Base-by-base conservation (phyloP, 2,329 filamentous ascomycete genomes). In the Botrytis paeoniae region DNA sequence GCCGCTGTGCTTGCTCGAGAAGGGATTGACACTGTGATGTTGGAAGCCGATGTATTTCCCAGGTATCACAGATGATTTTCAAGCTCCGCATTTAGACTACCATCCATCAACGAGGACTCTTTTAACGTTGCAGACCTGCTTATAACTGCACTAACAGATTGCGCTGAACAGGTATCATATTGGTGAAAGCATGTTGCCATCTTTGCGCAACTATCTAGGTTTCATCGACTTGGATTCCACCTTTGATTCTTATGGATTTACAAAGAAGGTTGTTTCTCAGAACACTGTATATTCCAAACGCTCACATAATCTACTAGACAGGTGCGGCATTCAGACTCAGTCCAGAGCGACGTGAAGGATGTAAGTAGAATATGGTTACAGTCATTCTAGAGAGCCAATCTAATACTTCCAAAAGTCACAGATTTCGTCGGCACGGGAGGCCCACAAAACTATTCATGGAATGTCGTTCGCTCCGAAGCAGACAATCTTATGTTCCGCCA, bases 141-240 rank as follows among this genome's bases (percentile, higher is more conserved):
- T 37, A 37, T 37, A 37, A 37, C 37, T 37, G 4, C 37, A 37
- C 37, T 37, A 37, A 37, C 37, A 37, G 37, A 37, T 37, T 37
- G 37, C 37, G 37, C 37, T 37, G 37, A 37, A 64, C 29, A 64
- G 62, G 1, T 74, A 82, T 73, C 81, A 82, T 75, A 78, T 82
- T 29, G 81, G 81, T 14, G 81, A 82, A 71, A 82, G 81, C 62
- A 79, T 81, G 78, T 75, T 83, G 16, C 73, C 81, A 22, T 82
- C 81, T 0, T 78, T 85, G 41, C 82, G 84, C 1, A 79, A 84
- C 69, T 84, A 85, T 43, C 75, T 86, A 1, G 76, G 81, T 18
- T 86, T 86, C 70, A 83, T 86, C 43, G 85, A 85, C 62, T 75
- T 82, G 0, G 81, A 86, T 43, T 74, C 80, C 1, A 81, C 74